Percentiles rank a stretch among this genome's conserved stretches.
phyloP scores from a whole-genome alignment of 352 stramenopile species.

The Phytophthora nicotianae region DNA sequence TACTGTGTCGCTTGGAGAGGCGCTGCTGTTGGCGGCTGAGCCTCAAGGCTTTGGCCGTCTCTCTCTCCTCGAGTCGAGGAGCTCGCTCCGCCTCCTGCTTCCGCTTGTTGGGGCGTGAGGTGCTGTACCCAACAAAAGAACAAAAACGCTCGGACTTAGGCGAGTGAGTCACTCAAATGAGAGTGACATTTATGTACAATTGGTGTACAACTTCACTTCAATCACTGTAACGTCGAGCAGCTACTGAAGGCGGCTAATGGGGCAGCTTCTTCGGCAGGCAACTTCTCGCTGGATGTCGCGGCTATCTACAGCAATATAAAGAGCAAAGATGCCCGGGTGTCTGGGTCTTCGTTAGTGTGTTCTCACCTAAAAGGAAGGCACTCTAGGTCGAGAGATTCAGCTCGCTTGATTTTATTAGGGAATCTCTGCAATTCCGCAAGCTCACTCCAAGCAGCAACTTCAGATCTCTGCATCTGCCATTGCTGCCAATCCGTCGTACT shows the following conservation, averaged over 20 bases:
- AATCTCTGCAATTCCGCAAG: background rate
- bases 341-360: too few relatives aligned
- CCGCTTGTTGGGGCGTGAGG: slow-evolving; percentile 1
- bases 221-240: background rate
- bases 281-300: too few relatives aligned
- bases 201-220: background rate
- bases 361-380: too few relatives aligned
- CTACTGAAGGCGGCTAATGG: too few relatives aligned
- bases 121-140: slow-evolving; percentile 27
- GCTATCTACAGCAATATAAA: too few relatives aligned
- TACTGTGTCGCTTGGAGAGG: slow-evolving; percentile 7
- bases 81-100: background rate
- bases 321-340: too few relatives aligned
- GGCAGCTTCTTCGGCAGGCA: too few relatives aligned
- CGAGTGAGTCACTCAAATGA: slow-evolving; percentile 7
- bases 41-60: slow-evolving; percentile 9
- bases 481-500: slow-evolving; percentile 15
- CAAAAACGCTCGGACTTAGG: slow-evolving; percentile 24
- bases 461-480: background rate
- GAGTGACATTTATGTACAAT: background rate
- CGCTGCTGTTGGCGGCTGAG: slow-evolving; percentile 4
- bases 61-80: background rate
- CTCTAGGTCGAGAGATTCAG: too few relatives aligned
- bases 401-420: too few relatives aligned
- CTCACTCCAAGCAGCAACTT: background rate